A percentile compares a stretch with the other conserved stretches of the same genome.
phyloP scores from a whole-genome alignment of 352 stramenopile genomes.

The Pythium myriotylum region DNA sequence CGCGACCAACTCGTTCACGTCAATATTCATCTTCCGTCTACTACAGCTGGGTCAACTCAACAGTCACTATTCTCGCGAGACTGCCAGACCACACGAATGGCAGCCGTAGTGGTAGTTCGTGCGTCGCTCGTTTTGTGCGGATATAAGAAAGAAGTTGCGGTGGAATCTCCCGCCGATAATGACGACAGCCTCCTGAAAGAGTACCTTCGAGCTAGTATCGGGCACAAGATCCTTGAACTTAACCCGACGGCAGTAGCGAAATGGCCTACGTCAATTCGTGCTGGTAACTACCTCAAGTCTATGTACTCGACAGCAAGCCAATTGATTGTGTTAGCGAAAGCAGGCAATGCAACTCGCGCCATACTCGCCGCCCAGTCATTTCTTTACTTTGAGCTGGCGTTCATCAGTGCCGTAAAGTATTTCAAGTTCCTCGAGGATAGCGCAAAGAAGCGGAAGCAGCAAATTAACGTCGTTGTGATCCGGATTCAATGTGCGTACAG shows the following conservation, averaged over 20 bases:
- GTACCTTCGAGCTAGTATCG: conserved; percentile 36
- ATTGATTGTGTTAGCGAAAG: too few relatives aligned
- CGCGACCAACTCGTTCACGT: conserved; percentile 13
- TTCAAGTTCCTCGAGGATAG: conserved; percentile 53
- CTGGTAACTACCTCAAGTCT: conserved; percentile 15
- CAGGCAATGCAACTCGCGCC: neutral
- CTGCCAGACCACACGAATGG: neutral
- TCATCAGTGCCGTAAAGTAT: conserved; percentile 51
- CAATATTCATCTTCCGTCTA: conserved; percentile 4
- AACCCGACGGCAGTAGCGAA: conserved; percentile 30
- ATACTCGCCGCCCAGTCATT: conserved; percentile 15
- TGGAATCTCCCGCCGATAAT: conserved; percentile 18
- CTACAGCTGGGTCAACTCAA: neutral
- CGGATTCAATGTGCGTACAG: conserved; percentile 56
- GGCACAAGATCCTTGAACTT: conserved; percentile 37
- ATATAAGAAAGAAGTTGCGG: conserved; percentile 36
- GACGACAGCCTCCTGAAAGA: conserved; percentile 42
- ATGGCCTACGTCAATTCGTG: conserved; percentile 28
- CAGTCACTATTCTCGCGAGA: conserved; percentile 13
- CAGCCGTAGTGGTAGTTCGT: conserved; percentile 30
- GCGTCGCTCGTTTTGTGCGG: conserved; percentile 37
- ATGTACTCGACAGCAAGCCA: neutral
- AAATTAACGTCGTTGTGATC: conserved; percentile 29
- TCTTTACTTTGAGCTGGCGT: conserved; percentile 19
- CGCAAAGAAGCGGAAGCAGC: conserved; percentile 27